A percentile compares a stretch with the other conserved stretches of the same genome.
Conservation (phyloP, 371 early-diverging fungal genomes). For the Rhizopus delemar region DNA sequence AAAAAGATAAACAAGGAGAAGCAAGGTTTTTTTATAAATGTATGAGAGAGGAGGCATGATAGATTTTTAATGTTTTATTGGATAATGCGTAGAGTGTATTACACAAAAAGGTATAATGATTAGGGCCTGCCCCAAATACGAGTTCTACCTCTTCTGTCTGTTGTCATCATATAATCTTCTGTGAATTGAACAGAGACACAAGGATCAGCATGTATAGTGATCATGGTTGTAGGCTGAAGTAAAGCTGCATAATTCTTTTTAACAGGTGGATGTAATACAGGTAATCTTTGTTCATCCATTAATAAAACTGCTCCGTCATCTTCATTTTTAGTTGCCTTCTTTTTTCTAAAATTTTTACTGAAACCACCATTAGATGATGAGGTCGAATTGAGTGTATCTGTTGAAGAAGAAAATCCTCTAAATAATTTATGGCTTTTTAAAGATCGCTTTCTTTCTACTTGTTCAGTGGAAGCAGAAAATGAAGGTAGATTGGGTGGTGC, state of each 20-base stretch:
- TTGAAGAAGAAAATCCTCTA: background rate
- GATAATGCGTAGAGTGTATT: background rate
- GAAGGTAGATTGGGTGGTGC: background rate
- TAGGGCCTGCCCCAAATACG: constrained; percentile 71
- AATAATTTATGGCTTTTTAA: constrained; percentile 20
- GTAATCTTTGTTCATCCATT: constrained; percentile 20
- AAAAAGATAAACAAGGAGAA: background rate
- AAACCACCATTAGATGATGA: constrained; percentile 11
- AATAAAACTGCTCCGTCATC: background rate
- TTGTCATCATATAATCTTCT: constrained; percentile 78
- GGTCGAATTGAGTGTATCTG: background rate
- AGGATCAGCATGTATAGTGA: constrained; percentile 74
- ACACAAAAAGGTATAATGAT: constrained; percentile 1
- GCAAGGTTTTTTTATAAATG: background rate
- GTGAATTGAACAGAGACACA: constrained; percentile 32
- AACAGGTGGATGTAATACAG: constrained; percentile 61
- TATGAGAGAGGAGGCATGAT: background rate
- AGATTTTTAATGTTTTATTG: background rate
- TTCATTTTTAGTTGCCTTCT: background rate
- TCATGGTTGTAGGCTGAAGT: constrained; percentile 75
- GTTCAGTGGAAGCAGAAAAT: background rate
- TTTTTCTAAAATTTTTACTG: constrained; percentile 1
- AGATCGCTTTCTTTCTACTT: constrained; percentile 27
- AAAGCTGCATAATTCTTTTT: constrained; percentile 76
- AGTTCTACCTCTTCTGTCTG: constrained; percentile 79